Evolutionary conservation across 306 rosid genomes (phyloP), one percentile per base, ranked within the genome.

Genomic region (Prunus dulcis): DNA sequence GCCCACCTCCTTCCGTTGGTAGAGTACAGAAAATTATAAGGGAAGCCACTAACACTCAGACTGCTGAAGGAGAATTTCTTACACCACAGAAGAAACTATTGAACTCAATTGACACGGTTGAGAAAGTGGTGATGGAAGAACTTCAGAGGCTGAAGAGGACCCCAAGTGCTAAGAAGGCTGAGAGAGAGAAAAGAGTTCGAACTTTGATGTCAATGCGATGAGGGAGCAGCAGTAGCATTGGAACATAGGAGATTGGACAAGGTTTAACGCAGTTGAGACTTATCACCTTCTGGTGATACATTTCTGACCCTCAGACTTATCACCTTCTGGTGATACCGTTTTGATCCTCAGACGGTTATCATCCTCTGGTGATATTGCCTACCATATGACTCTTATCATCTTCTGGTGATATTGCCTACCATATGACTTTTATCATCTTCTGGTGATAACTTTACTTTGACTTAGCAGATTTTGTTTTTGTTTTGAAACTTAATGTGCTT

Each of bases 191-290:
- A 67, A 75, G 86, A 14, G 88, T 92, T 5, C 83, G 87, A 0
- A 92, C 96, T 0, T 77, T 95, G 80, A 90, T 90, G 99, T 88
- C 99, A 1, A 88, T 95, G 96, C 91, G 98, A 73, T 25, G 32
- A 50, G 41, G 28, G 50, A 43, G 30, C 27, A 23, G 8, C 47
- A 18, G 19, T 9, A 12, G 46, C 65, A 51, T 53, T 30, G 23
- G 67, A 15, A 61, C 34, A 28, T 23, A 18, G 60, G 7, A 47
- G 50, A 3, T 79, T 18, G 77, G 73, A 43, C 62, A 72, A 4
- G 17, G 50, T 20, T 41, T 49, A 19, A 13, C 10, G 17, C 69
- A 23, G 61, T 9, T 15, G 20, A 12, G 19, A 1, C 38, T 12
- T 8, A 64, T 75, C 79, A 64, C 20, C 79, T 51, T 64, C 72